These are phyloP conservation scores for Brettanomyces anomalus DNA, from an alignment of 805 yeast species.

Conservation along the genomic window DNA sequence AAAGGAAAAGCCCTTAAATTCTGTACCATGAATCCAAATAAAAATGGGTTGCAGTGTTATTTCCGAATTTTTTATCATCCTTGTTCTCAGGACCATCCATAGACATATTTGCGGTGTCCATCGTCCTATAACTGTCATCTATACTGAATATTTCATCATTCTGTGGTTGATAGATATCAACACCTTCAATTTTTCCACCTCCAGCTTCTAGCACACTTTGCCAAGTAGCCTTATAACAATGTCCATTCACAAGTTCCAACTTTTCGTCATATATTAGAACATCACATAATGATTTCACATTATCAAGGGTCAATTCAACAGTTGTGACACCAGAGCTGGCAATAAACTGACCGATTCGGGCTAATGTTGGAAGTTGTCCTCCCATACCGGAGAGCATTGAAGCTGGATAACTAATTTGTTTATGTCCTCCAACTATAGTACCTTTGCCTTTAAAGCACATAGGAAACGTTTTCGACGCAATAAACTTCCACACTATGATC, in stretches of 20 bases:
- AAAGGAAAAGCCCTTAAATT: slow-evolving; percentile 6
- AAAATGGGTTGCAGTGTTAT: slow-evolving; percentile 3
- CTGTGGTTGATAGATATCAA: slow-evolving; percentile 21
- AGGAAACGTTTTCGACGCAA: slow-evolving; percentile 71
- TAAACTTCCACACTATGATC: slow-evolving; percentile 81
- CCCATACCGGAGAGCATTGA: slow-evolving; percentile 12
- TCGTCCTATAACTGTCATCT: slow-evolving; percentile 24
- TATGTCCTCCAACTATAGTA: slow-evolving; percentile 11
- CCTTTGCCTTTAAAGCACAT: slow-evolving; percentile 44
- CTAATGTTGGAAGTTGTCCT: slow-evolving; percentile 57
- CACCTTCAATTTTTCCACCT: slow-evolving; percentile 28
- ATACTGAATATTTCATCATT: slow-evolving; percentile 22
- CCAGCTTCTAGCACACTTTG: slow-evolving; percentile 71
- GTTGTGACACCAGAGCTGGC: slow-evolving; percentile 63
- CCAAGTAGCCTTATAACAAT: slow-evolving; percentile 75
- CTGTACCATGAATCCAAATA: slow-evolving; percentile 25
- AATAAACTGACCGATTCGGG: slow-evolving; percentile 69
- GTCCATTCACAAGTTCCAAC: slow-evolving; percentile 54
- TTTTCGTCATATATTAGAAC: slow-evolving; percentile 83
- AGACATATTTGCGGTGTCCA: slow-evolving; percentile 13
- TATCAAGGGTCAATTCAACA: slow-evolving; percentile 65
- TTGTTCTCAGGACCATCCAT: slow-evolving; percentile 11
- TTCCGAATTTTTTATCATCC: slow-evolving; percentile 3
- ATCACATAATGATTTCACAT: slow-evolving; percentile 77
- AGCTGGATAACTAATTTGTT: slow-evolving; percentile 21